Base-by-base conservation (phyloP, 2,329 filamentous ascomycete genomes). In the Tricladium varicosporioides region DNA sequence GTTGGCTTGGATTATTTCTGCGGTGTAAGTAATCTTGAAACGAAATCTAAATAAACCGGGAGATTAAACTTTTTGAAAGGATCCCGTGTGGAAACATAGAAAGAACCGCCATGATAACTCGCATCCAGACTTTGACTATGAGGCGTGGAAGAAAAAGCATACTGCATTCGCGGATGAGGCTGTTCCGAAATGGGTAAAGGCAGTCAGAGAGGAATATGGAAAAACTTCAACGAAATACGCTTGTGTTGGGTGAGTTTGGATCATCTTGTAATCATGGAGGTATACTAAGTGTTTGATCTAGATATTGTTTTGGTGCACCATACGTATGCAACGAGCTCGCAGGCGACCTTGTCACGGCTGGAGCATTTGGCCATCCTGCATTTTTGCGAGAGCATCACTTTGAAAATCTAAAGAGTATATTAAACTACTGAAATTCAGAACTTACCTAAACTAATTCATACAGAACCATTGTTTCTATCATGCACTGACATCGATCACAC, bases 391-490 rank as follows among this genome's bases (percentile, higher is more conserved):
- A 80, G 50, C 65, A 70, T 31, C 75, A 80, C 56, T 78, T 80
- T 53, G 59, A 61, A n/a, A 67, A 71, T 4, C 52, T 76, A 27
- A 27, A 27, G 7, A 27, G 22, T 27, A 27, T 27, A 7, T 27
- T 27, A 7, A 27, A 27, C 22, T 7, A 27, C 22, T 27, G 22
- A 3, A 3, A 3, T 7, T 27, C 22, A 27, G 7, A 27, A 7
- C 22, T 4, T 4, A 7, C 22, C 22, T 27, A 7, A 27, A 27
- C 22, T 27, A 27, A 27, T 4, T 7, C 22, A 3, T 2, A 70
- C 72, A 48, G 64, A 81, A 0, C 87, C 87, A 1, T 73, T 90
- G 3, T 84, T 84, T 55, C 87, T 91, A 65, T 77, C 74, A 0
- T 80, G 78, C 51, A 69, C 75, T 66, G 83, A 87, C 75, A 82